A percentile compares a stretch with the other conserved stretches of the same genome.
Conservation (phyloP, 345 rosid species). For the Ricinus communis region DNA sequence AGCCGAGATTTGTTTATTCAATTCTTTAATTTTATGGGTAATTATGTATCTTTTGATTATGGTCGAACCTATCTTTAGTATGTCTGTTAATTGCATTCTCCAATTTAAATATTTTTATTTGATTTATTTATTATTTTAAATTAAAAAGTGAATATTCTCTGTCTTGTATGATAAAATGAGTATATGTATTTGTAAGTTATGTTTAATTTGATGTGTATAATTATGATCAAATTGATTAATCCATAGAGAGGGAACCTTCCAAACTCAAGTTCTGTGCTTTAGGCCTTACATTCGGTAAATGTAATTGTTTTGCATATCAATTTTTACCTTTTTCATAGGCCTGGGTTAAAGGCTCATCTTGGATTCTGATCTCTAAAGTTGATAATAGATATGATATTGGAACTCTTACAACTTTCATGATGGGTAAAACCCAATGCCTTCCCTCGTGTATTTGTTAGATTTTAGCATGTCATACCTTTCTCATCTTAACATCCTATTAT, state of each 20-base stretch:
- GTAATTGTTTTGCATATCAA: slow-evolving; percentile 12
- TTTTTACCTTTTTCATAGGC: slow-evolving; percentile 57
- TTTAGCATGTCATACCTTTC: neutral
- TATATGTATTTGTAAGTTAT: neutral
- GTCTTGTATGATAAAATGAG: neutral
- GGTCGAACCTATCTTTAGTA: neutral
- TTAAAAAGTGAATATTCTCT: neutral
- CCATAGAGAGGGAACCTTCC: slow-evolving; percentile 4
- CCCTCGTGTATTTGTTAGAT: slow-evolving; percentile 3
- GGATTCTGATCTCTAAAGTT: slow-evolving; percentile 81
- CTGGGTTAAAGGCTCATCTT: slow-evolving; percentile 81
- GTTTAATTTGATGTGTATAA: neutral
- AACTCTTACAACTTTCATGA: slow-evolving; percentile 66
- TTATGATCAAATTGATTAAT: slow-evolving; percentile 11
- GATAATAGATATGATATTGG: slow-evolving; percentile 59
- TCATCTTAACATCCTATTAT: neutral
- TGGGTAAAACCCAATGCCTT: too few relatives aligned
- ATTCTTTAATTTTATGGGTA: neutral
- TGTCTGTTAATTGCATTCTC: neutral
- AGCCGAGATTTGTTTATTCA: too few relatives aligned
- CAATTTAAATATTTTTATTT: neutral
- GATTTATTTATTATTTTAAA: neutral
- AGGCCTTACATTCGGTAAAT: slow-evolving; percentile 6
- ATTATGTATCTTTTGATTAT: neutral
- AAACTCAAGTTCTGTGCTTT: too few relatives aligned